Percentiles rank a stretch among this genome's conserved stretches.
These are phyloP conservation scores for Scheffersomyces lignicola DNA, from an alignment of 1,139 yeast species.

Conservation along the genomic window DNA sequence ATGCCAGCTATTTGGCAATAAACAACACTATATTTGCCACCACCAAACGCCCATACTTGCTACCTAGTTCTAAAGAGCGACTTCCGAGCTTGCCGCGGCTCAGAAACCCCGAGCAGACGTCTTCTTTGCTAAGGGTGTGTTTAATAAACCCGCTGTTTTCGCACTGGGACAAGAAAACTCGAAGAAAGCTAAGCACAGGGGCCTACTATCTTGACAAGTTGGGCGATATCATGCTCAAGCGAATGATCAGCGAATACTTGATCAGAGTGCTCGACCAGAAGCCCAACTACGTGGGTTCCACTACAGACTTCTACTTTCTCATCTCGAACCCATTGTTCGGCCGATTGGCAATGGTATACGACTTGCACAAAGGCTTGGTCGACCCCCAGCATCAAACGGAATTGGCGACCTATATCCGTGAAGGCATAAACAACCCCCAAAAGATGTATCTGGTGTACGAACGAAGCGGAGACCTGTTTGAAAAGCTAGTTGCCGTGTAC, in stretches of 20 bases:
- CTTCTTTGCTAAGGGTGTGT: conserved; percentile 6
- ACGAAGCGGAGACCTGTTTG: conserved; percentile 16
- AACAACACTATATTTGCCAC: conserved; percentile 5
- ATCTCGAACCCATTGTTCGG: conserved; percentile 14
- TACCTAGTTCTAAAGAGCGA: conserved; percentile 6
- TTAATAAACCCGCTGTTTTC: conserved; percentile 6
- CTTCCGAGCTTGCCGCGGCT: conserved; percentile 11
- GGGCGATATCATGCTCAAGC: conserved; percentile 15
- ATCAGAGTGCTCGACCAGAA: conserved; percentile 5
- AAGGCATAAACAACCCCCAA: conserved; percentile 3
- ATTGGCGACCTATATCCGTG: background rate
- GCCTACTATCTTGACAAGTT: conserved; percentile 13
- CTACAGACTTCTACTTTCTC: conserved; percentile 12
- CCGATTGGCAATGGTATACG: conserved; percentile 13
- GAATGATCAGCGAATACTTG: conserved; percentile 12
- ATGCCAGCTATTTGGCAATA: conserved; percentile 4
- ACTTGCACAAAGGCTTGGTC: conserved; percentile 10
- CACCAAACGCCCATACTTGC: conserved; percentile 5
- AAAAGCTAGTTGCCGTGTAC: conserved; percentile 13
- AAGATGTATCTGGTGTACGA: conserved; percentile 1
- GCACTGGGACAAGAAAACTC: background rate
- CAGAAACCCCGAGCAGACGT: conserved; percentile 4
- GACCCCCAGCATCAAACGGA: conserved; percentile 6
- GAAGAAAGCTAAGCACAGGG: conserved; percentile 5
- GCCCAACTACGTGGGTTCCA: conserved; percentile 10